These are phyloP conservation scores for Corrigiola litoralis DNA, from an alignment of 179 eudicot genomes.

Conservation along the genomic window DNA sequence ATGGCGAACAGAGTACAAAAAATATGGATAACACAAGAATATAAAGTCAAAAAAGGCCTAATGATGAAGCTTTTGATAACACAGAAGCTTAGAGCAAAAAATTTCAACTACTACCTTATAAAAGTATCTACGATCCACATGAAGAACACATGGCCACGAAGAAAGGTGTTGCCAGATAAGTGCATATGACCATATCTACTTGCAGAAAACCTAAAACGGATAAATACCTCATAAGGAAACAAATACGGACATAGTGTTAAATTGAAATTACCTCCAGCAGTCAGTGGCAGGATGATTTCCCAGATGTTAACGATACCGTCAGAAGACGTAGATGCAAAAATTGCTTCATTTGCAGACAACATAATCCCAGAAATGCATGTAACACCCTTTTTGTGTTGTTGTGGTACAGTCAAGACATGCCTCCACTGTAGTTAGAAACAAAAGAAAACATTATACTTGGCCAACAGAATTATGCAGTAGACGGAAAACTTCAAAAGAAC, in stretches of 20 bases:
- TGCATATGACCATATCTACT: conserved; percentile 4
- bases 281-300: conserved; percentile 61
- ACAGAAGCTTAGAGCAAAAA: too few relatives aligned
- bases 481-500: neutral
- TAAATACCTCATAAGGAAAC: neutral
- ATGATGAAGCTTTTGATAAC: too few relatives aligned
- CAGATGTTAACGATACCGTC: conserved; percentile 76
- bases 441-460: neutral
- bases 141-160: neutral
- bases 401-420: conserved; percentile 56
- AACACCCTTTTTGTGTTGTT: conserved; percentile 83
- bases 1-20: too few relatives aligned
- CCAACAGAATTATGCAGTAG: neutral
- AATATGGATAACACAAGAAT: too few relatives aligned
- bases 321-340: conserved; percentile 87
- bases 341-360: conserved; percentile 58
- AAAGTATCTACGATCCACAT: neutral
- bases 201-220: neutral
- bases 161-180: neutral
- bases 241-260: neutral
- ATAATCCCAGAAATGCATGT: conserved; percentile 79
- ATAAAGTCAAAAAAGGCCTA: neutral
- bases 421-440: conserved; percentile 57
- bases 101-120: neutral
- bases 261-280: conserved; percentile 47